These are phyloP conservation scores for Rhizomucor pusillus DNA, from an alignment of 371 early-diverging fungal species.

Conservation along the genomic window DNA sequence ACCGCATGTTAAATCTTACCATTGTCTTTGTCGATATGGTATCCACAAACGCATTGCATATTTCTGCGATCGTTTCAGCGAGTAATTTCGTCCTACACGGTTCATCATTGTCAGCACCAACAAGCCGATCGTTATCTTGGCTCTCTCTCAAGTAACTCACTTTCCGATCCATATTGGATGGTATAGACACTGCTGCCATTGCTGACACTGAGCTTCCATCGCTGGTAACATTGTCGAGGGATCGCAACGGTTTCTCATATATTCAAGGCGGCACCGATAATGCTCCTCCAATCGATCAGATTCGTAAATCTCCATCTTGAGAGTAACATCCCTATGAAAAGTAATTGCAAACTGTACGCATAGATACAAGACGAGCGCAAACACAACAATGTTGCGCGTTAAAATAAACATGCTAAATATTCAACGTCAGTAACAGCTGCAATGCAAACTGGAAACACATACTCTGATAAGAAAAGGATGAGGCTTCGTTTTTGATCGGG, in stretches of 20 bases:
- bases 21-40: slow-evolving; percentile 18
- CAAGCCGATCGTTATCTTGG: too few relatives aligned
- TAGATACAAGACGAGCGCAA: slow-evolving; percentile 14
- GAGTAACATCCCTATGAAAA: slow-evolving; percentile 9
- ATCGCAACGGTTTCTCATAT: slow-evolving; percentile 13
- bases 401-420: slow-evolving; percentile 1
- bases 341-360: slow-evolving; percentile 18
- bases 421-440: background rate
- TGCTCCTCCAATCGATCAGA: slow-evolving; percentile 15
- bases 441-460: background rate
- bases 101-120: background rate
- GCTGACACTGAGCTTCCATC: slow-evolving; percentile 14
- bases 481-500: slow-evolving; percentile 2
- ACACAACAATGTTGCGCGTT: slow-evolving; percentile 12
- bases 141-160: slow-evolving; percentile 1
- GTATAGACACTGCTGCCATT: slow-evolving; percentile 20
- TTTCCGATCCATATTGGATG: slow-evolving; percentile 20
- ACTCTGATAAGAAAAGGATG: slow-evolving; percentile 11
- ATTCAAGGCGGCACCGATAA: slow-evolving; percentile 8
- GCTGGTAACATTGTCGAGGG: slow-evolving; percentile 12
- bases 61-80: slow-evolving; percentile 21
- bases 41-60: slow-evolving; percentile 18
- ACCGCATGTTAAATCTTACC: slow-evolving; percentile 4
- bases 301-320: slow-evolving; percentile 15
- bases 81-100: slow-evolving; percentile 12